phyloP scores from a whole-genome alignment of 805 yeast species.

The Lipomyces anomalus region DNA sequence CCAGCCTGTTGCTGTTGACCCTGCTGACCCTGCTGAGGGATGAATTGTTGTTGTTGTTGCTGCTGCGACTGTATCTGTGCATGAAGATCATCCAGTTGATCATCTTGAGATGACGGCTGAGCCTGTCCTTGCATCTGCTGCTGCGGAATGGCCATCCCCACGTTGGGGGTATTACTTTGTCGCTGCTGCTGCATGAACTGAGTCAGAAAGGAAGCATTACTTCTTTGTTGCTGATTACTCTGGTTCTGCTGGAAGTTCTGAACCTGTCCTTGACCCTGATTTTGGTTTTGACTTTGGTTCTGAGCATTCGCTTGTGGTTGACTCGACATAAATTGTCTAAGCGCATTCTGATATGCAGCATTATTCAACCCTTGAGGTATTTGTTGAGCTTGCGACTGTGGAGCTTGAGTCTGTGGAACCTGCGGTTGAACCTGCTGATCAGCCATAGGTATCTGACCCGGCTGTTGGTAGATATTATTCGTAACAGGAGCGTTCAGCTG shows the following conservation, averaged over 20 bases:
- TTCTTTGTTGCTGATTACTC: background rate
- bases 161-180: too few relatives aligned
- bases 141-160: too few relatives aligned
- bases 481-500: conserved; percentile 4
- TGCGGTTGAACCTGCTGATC: conserved; percentile 12
- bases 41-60: conserved; percentile 3
- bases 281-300: background rate
- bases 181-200: conserved; percentile 8
- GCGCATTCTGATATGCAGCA: conserved; percentile 16
- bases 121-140: conserved; percentile 28
- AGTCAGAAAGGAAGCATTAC: conserved; percentile 5
- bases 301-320: background rate
- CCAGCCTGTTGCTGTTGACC: conserved; percentile 8
- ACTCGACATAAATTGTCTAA: conserved; percentile 18
- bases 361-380: conserved; percentile 1
- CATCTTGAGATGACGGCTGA: too few relatives aligned
- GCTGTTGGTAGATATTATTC: conserved; percentile 9
- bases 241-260: conserved; percentile 11
- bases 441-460: conserved; percentile 11
- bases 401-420: too few relatives aligned
- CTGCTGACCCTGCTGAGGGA: background rate
- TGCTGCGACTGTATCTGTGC: background rate
- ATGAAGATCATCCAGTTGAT: background rate
- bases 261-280: background rate
- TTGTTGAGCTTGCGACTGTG: conserved; percentile 8